These are phyloP conservation scores for Moesziomyces sp. DNA, from an alignment of 1,284 basidiomycete species.

Conservation along the genomic window DNA sequence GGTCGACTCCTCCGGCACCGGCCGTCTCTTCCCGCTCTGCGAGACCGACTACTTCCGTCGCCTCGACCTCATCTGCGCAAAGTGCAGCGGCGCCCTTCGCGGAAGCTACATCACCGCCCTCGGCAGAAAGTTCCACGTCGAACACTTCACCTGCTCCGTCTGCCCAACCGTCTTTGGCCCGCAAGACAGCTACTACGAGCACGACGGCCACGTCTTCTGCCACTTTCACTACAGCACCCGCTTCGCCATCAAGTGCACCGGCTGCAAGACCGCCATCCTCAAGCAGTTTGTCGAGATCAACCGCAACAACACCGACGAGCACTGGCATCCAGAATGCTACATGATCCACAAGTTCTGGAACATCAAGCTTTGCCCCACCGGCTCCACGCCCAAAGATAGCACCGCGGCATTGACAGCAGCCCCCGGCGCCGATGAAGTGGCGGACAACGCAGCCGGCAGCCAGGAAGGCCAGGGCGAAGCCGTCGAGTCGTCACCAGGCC, in stretches of 20 bases:
- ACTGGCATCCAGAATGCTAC: conserved; percentile 99
- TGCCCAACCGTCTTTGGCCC: conserved; percentile 96
- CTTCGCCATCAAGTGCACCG: conserved; percentile 97
- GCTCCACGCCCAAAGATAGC: conserved; percentile 56
- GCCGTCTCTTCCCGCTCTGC: conserved; percentile 72
- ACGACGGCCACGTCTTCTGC: conserved; percentile 85
- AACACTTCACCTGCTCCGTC: conserved; percentile 98
- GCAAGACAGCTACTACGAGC: conserved; percentile 99
- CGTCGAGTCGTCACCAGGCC: conserved; percentile 30
- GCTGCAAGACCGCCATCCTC: conserved; percentile 96
- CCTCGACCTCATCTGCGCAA: conserved; percentile 93
- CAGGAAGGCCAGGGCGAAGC: conserved; percentile 25
- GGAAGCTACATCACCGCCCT: conserved; percentile 99
- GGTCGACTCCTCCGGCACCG: conserved; percentile 75
- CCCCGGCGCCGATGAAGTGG: conserved; percentile 5
- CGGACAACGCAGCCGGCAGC: conserved; percentile 11
- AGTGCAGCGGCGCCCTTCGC: conserved; percentile 90
- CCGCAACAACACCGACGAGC: conserved; percentile 95
- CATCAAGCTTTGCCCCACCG: conserved; percentile 78
- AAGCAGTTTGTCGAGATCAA: conserved; percentile 99
- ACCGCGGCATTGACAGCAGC: conserved; percentile 23
- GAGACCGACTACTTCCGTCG: conserved; percentile 97
- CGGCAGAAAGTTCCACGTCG: conserved; percentile 99
- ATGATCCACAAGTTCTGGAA: conserved; percentile 99
- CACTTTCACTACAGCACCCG: conserved; percentile 92